These are phyloP conservation scores for Psophocarpus tetragonolobus DNA, from an alignment of 306 rosid species.

Conservation along the genomic window DNA sequence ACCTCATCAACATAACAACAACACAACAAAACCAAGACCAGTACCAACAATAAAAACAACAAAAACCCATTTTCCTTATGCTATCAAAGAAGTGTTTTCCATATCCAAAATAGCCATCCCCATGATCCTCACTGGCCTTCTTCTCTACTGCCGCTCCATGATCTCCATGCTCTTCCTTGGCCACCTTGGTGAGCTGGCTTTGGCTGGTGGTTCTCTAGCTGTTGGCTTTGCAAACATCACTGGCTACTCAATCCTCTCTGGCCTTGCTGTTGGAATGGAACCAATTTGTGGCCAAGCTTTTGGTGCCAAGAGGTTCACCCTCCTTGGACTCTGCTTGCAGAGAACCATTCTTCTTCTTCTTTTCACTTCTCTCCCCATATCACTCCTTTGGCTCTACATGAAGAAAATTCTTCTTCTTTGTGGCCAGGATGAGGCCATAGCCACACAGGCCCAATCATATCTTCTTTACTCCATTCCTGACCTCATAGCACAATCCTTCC, in stretches of 20 bases:
- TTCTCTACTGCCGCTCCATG: slow-evolving; percentile 82
- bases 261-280: slow-evolving; percentile 92
- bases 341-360: slow-evolving; percentile 64
- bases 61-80: slow-evolving; percentile 38
- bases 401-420: slow-evolving; percentile 60
- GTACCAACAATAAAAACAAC: not conserved
- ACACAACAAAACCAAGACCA: not conserved
- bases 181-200: slow-evolving; percentile 69
- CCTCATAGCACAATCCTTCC: slow-evolving; percentile 74
- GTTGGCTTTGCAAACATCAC: slow-evolving; percentile 88
- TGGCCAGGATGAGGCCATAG: slow-evolving; percentile 73
- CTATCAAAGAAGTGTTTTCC: slow-evolving; percentile 49
- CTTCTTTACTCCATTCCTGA: slow-evolving; percentile 87
- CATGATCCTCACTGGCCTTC: slow-evolving; percentile 77
- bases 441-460: slow-evolving; percentile 68
- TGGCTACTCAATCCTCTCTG: slow-evolving; percentile 89
- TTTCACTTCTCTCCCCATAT: slow-evolving; percentile 68
- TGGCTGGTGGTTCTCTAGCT: slow-evolving; percentile 91
- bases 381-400: slow-evolving; percentile 78
- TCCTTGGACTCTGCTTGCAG: slow-evolving; percentile 79
- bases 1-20: not conserved
- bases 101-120: slow-evolving; percentile 69
- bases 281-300: slow-evolving; percentile 91
- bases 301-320: slow-evolving; percentile 64
- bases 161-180: slow-evolving; percentile 93